Conservation (phyloP, 139 green algal genomes). For the Chlorella sp. region DNA sequence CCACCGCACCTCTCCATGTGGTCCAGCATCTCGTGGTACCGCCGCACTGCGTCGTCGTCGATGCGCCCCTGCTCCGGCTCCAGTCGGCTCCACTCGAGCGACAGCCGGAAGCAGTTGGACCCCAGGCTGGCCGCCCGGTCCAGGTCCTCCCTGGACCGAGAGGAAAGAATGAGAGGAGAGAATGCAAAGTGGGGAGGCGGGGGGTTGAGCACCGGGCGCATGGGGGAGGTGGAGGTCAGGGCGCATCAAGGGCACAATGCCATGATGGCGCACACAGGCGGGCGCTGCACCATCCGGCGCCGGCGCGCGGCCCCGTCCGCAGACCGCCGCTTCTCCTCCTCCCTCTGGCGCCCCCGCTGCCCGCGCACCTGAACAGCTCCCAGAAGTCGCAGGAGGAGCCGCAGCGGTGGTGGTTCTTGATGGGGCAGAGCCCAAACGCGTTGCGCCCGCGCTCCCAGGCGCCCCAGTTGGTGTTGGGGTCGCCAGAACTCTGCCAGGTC, state of each 20-base stretch:
- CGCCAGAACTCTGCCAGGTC: conserved; percentile 32
- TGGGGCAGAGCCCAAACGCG: conserved; percentile 8
- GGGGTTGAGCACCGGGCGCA: not conserved
- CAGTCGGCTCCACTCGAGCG: conserved; percentile 82
- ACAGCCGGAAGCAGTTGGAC: conserved; percentile 78
- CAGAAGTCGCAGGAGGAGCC: conserved; percentile 70
- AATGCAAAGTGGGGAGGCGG: not conserved
- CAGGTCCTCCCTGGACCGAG: conserved; percentile 76
- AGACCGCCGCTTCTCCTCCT: not conserved
- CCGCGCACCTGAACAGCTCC: conserved; percentile 48
- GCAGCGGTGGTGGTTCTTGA: conserved; percentile 5
- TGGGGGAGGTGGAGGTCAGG: too few relatives aligned
- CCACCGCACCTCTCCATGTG: conserved; percentile 19
- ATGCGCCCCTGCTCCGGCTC: conserved; percentile 60
- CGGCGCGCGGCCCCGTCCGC: not conserved
- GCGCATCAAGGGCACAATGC: too few relatives aligned
- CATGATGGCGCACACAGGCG: not conserved
- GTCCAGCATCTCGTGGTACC: conserved; percentile 57
- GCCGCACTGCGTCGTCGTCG: conserved; percentile 62
- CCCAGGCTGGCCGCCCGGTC: conserved; percentile 49
- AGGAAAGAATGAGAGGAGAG: not conserved
- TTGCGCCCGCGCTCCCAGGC: conserved; percentile 22
- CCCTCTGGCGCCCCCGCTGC: not conserved
- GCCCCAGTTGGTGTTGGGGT: conserved; percentile 38
- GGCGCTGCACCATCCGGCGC: not conserved